phyloP scores from a whole-genome alignment of 2,329 filamentous ascomycete genomes.

The Aspergillus neotritici region DNA sequence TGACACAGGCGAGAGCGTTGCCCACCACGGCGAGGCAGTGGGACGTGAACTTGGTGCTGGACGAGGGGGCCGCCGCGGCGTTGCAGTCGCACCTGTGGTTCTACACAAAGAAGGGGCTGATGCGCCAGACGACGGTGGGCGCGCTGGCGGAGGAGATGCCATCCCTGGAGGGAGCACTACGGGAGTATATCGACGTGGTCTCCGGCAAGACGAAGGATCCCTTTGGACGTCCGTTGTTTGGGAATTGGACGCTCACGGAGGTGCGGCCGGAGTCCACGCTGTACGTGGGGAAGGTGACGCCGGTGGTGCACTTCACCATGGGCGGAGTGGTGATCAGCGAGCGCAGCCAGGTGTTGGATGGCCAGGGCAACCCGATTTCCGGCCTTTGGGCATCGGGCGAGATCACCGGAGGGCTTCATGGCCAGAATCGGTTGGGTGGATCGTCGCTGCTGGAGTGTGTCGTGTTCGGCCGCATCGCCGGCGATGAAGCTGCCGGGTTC shows the following conservation, averaged over 20 bases:
- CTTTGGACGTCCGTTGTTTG: slow-evolving; percentile 49
- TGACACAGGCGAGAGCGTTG: slow-evolving; percentile 25
- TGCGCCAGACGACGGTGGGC: slow-evolving; percentile 51
- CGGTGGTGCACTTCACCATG: slow-evolving; percentile 63
- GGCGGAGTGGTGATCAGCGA: slow-evolving; percentile 56
- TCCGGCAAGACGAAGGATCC: slow-evolving; percentile 37
- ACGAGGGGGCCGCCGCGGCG: slow-evolving; percentile 52
- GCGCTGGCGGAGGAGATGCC: slow-evolving; percentile 39
- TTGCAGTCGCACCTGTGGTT: slow-evolving; percentile 56
- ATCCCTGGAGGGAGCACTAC: slow-evolving; percentile 39
- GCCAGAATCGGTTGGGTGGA: slow-evolving; percentile 57
- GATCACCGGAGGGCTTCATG: slow-evolving; percentile 60
- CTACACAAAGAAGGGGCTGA: slow-evolving; percentile 58
- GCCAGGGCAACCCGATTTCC: slow-evolving; percentile 41
- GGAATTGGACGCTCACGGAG: slow-evolving; percentile 50
- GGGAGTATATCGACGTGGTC: slow-evolving; percentile 47
- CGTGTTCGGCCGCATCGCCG: slow-evolving; percentile 58
- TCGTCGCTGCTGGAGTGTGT: slow-evolving; percentile 60
- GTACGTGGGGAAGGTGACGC: slow-evolving; percentile 56
- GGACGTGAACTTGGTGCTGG: slow-evolving; percentile 55
- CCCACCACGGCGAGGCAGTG: slow-evolving; percentile 46
- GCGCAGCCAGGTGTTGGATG: slow-evolving; percentile 47
- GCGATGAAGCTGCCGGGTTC: slow-evolving; percentile 41
- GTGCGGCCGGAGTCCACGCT: slow-evolving; percentile 48
- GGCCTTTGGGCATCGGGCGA: slow-evolving; percentile 61